Percentiles rank a stretch among this genome's conserved stretches.
These are phyloP conservation scores for Talaromyces proteolyticus DNA, from an alignment of 495 filamentous ascomycete genomes.

Conservation along the genomic window DNA sequence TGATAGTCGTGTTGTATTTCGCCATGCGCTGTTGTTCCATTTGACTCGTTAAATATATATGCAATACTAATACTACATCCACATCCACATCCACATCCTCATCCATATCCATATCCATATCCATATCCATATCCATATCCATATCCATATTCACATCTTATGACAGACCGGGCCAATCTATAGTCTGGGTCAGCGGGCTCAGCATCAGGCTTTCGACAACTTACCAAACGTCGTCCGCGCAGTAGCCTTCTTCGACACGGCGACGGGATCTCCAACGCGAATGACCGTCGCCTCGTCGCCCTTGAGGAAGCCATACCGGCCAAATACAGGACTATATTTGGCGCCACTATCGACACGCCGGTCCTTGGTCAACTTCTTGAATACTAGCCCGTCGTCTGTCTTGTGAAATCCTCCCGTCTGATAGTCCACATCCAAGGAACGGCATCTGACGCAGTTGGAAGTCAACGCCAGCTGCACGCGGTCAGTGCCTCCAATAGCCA, in stretches of 20 bases:
- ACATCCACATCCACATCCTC: too few species aligned
- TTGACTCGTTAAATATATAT: neutral
- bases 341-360: constrained; percentile 68
- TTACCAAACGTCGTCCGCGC: constrained; percentile 60
- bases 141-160: neutral
- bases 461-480: constrained; percentile 50
- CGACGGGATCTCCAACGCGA: constrained; percentile 65
- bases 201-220: too few species aligned
- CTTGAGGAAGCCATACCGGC: constrained; percentile 69
- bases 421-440: constrained; percentile 79
- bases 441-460: constrained; percentile 77
- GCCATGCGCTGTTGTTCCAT: neutral
- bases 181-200: too few species aligned
- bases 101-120: too few species aligned
- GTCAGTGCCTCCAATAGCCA: constrained; percentile 31
- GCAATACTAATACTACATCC: too few species aligned
- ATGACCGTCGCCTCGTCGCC: constrained; percentile 28
- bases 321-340: constrained; percentile 78
- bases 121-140: too few species aligned
- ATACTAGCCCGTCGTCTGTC: constrained; percentile 57
- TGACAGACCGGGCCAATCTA: constrained; percentile 25
- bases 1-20: too few species aligned
- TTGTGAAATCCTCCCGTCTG: constrained; percentile 58
- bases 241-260: constrained; percentile 48
- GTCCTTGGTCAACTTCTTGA: constrained; percentile 76